Base-by-base conservation (phyloP, 805 yeast species). In the Zygosaccharomyces rouxii region DNA sequence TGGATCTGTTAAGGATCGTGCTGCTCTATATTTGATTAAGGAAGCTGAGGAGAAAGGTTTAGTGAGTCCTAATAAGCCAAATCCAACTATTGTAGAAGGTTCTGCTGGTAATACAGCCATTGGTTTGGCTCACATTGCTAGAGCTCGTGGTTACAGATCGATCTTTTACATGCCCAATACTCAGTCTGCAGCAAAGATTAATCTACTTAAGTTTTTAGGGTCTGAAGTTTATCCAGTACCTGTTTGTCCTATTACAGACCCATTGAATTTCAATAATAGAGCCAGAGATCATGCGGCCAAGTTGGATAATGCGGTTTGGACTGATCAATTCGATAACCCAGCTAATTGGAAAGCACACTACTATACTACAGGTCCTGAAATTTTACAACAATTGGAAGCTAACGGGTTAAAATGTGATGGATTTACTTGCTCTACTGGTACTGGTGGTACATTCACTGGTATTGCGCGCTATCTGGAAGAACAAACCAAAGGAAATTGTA, bases 31-130 rank as follows among this genome's bases (percentile, higher is more conserved):
- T 60, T 74, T 89, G 54, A 73, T 89, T 44, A 75, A 84, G 56
- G 89, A 88, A 55, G 96, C 96, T 23, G 96, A 89, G 63, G 63
- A 66, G 30, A 73, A 72, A 51, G 89, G 89, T 2, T 68, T 76
- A 47, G 72, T 89, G 48, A 64, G 70, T 49, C 79, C 89, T 3
- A 94, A 95, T 7, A 47, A 50, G 25, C 55, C 57, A 4, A 37
- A 46, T 37, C 96, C 94, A 29, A 89, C 96, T 2, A 79, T 89
- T 26, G 90, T 89, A 14, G 97, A 89, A 68, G 96, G 96, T 6
- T 88, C 96, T 10, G 97, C 97, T 3, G 97, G 97, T 28, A 89
- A 89, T 70, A 89, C 97, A n/a, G 97, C 96, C 14, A 89, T 89
- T 56, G 96, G 96, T 1, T 71, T 89, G 48, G 96, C 96, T 5